Evolutionary conservation across 2,329 filamentous ascomycete species (phyloP).

Genomic region (Botrytis hyacinthi): DNA sequence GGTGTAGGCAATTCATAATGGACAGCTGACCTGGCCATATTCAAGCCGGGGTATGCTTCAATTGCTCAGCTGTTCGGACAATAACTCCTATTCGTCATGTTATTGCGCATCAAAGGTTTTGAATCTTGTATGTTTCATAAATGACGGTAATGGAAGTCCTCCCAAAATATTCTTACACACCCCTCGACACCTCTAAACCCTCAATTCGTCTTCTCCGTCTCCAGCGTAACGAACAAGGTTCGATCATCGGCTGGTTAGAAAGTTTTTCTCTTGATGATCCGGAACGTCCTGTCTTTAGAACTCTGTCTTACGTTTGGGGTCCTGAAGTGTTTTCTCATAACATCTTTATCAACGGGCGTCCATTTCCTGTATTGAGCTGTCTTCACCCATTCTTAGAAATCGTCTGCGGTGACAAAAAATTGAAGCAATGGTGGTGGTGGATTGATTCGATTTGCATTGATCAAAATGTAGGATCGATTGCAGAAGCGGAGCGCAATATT

Average conservation of each 20-base stretch:
- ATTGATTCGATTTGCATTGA: constrained; percentile 12
- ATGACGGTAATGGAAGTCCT: neutral
- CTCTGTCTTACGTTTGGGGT: neutral
- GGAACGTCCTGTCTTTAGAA: neutral
- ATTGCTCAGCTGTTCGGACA: neutral
- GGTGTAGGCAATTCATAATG: neutral
- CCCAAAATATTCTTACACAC: constrained; percentile 15
- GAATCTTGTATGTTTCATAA: neutral
- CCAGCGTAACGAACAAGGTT: constrained; percentile 1
- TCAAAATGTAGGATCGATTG: neutral
- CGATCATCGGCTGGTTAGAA: constrained; percentile 18
- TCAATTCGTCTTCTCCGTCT: constrained; percentile 20
- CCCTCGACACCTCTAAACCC: constrained; percentile 14
- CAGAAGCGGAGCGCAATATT: neutral
- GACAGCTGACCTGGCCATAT: neutral
- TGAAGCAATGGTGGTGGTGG: constrained; percentile 1
- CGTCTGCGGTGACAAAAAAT: neutral
- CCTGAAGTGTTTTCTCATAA: neutral
- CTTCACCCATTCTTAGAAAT: neutral
- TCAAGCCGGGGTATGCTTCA: neutral
- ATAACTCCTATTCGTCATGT: neutral
- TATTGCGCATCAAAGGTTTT: neutral
- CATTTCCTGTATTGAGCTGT: neutral
- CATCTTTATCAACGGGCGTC: neutral
- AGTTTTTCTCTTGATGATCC: neutral